phyloP scores from a whole-genome alignment of 208 protist species.

The Novymonas esmeraldas region DNA sequence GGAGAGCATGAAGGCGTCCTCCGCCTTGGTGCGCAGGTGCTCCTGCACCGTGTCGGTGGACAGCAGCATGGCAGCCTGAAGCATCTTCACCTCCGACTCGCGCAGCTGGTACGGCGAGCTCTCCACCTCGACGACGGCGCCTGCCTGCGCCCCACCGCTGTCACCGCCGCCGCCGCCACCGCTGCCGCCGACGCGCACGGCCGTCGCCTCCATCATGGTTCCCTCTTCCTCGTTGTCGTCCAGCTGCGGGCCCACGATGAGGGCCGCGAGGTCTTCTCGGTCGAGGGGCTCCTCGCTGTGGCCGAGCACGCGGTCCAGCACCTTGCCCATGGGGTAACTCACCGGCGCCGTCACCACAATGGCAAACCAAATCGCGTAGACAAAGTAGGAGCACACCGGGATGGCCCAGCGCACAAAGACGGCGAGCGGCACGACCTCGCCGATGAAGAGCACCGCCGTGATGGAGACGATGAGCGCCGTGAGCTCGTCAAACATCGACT shows the following conservation, averaged over 20 bases:
- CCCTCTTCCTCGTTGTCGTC: slow-evolving; percentile 12
- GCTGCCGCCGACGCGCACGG: neutral
- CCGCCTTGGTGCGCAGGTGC: slow-evolving; percentile 49
- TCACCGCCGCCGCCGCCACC: neutral
- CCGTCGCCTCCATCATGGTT: neutral
- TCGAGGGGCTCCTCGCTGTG: slow-evolving; percentile 59
- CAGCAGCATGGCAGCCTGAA: slow-evolving; percentile 75
- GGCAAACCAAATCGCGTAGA: slow-evolving; percentile 64
- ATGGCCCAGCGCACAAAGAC: slow-evolving; percentile 87
- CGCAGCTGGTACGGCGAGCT: slow-evolving; percentile 33
- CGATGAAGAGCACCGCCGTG: slow-evolving; percentile 85
- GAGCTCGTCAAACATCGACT: slow-evolving; percentile 62
- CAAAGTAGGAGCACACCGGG: slow-evolving; percentile 59
- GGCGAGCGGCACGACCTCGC: slow-evolving; percentile 93
- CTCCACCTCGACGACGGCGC: neutral
- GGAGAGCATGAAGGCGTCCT: slow-evolving; percentile 84
- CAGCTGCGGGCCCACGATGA: slow-evolving; percentile 53
- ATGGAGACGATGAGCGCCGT: slow-evolving; percentile 84
- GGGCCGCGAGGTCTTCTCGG: slow-evolving; percentile 69
- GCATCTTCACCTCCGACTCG: slow-evolving; percentile 71
- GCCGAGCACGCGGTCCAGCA: slow-evolving; percentile 83
- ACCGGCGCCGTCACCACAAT: slow-evolving; percentile 72
- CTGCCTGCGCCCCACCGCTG: neutral
- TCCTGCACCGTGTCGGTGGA: slow-evolving; percentile 65
- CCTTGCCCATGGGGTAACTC: slow-evolving; percentile 77